Evolutionary conservation across 352 stramenopile species (phyloP).

Genomic region (Pythium phragmitis): DNA sequence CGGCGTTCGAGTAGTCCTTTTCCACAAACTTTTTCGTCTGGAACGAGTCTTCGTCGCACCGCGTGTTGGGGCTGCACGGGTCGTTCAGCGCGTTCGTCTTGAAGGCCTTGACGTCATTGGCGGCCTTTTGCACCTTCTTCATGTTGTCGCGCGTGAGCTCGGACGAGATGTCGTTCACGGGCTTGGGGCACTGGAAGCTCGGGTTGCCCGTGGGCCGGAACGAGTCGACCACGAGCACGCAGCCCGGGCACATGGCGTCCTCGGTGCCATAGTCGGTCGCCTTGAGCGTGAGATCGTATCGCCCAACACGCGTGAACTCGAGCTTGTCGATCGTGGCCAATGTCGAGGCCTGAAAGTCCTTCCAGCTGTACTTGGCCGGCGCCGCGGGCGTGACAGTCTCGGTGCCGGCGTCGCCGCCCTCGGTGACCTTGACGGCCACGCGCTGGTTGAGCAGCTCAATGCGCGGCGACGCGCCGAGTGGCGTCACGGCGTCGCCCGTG

Average conservation of each 20-base stretch:
- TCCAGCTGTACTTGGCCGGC: slow-evolving; percentile 34
- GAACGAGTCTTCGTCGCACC: slow-evolving; percentile 44
- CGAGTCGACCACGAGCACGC: slow-evolving; percentile 51
- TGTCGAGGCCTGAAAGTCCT: slow-evolving; percentile 41
- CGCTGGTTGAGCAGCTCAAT: slow-evolving; percentile 19
- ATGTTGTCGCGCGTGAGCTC: slow-evolving; percentile 36
- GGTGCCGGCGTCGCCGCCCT: neutral
- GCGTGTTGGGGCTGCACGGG: slow-evolving; percentile 37
- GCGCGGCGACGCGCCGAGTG: slow-evolving; percentile 16
- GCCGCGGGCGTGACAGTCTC: neutral
- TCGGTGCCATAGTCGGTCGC: slow-evolving; percentile 49
- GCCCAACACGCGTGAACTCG: slow-evolving; percentile 40
- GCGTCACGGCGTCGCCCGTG: slow-evolving; percentile 4
- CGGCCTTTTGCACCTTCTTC: slow-evolving; percentile 21
- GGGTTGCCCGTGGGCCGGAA: slow-evolving; percentile 38
- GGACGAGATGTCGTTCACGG: slow-evolving; percentile 25
- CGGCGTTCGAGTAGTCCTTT: neutral
- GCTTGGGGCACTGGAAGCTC: slow-evolving; percentile 31
- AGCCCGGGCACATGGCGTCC: slow-evolving; percentile 42
- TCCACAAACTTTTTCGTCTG: slow-evolving; percentile 40
- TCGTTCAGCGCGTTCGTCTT: slow-evolving; percentile 50
- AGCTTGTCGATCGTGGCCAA: slow-evolving; percentile 38
- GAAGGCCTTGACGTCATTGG: slow-evolving; percentile 40
- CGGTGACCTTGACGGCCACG: neutral
- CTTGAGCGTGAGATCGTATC: slow-evolving; percentile 47